Base-by-base conservation (phyloP, 192 early-diverging fungal genomes). In the Umbelopsis isabellina region DNA sequence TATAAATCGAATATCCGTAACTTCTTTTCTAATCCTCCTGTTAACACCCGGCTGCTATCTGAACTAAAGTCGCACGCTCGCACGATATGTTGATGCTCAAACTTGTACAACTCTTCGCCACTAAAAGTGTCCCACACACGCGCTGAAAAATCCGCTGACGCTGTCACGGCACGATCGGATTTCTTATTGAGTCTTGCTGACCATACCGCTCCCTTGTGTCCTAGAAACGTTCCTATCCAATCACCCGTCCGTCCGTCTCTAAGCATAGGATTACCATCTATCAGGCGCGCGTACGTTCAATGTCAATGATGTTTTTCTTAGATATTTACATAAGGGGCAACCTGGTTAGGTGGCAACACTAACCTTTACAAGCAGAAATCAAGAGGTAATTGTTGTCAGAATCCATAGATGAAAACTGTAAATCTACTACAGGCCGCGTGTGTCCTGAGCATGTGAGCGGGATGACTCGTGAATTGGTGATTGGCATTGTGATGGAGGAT, bases 151-250 rank as follows among this genome's bases (percentile, higher is more conserved):
- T 97, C 95, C 23, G 94, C 95, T 1, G 94, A 95, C n/a, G 91
- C 95, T 8, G 95, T 97, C 4, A 95, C 93, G 37, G 94, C 93
- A 47, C 85, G 83, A n/a, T 86, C 78, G 12, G 94, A 89, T 75
- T 93, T 90, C 25, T 85, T 81, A 18, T 85, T 90, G 61, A 97
- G 84, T 70, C 89, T 85, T 30, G 95, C 91, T 66, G 87, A 90
- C 95, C 95, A 95, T 4, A 97, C 93, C 1, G 94, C 94, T 46
- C 94, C 94, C 81, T 96, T 96, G 76, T 96, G 94, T 49, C 93
- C 94, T 72, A 89, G 71, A 66, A 96, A 96, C 12, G 91, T 94
- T 16, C 94, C 94, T 67, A 96, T 92, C 94, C 94, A 96, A 78
- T 96, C 94, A 58, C 94, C 94, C 2, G 94, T 96, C 46, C 87